phyloP scores from a whole-genome alignment of 345 rosid genomes.

The Dipteronia dyeriana region DNA sequence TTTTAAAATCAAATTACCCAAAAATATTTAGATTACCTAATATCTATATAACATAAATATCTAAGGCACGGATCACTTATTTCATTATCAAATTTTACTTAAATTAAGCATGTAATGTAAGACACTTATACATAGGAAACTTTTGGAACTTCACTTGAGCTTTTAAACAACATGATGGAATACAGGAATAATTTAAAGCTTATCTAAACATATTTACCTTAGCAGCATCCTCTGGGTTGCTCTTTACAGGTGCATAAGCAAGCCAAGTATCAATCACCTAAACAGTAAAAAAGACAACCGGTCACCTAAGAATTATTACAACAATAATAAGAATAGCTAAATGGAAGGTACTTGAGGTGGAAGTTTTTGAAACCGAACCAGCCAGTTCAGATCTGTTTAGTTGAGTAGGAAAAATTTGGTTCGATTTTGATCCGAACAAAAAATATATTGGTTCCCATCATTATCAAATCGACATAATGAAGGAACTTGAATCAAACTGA shows the following conservation, averaged over 20 bases:
- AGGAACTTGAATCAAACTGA: neutral
- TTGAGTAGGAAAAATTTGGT: neutral
- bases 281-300: neutral
- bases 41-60: neutral
- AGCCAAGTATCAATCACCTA: slow-evolving; percentile 90
- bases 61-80: neutral
- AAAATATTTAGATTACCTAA: neutral
- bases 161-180: neutral
- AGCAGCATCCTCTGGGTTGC: slow-evolving; percentile 92
- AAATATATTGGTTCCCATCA: neutral
- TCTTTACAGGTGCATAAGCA: slow-evolving; percentile 95
- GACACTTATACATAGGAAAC: neutral
- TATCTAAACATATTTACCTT: slow-evolving; percentile 47
- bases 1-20: neutral
- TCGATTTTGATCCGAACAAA: neutral
- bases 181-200: neutral
- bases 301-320: slow-evolving; percentile 2
- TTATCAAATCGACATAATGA: neutral
- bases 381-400: neutral
- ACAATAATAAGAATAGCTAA: neutral
- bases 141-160: neutral
- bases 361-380: neutral
- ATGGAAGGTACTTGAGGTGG: neutral
- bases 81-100: neutral
- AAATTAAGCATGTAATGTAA: neutral